Percentiles rank a stretch among this genome's conserved stretches.
phyloP scores from a whole-genome alignment of 495 filamentous ascomycete genomes.

The Penicilliopsis zonata region DNA sequence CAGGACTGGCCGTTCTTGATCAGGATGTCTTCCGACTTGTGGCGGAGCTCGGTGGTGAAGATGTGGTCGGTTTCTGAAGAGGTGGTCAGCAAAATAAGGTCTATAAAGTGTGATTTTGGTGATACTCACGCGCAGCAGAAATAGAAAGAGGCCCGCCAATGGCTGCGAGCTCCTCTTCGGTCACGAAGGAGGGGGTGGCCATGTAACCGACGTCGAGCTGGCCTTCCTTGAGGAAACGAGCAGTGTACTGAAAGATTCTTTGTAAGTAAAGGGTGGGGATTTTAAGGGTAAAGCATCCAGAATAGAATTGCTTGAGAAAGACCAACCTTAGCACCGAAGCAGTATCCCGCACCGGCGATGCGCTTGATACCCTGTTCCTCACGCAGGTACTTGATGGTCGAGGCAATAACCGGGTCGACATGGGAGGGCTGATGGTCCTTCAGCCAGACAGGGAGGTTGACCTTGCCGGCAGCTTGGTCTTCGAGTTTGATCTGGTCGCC shows the following conservation, averaged over 20 bases:
- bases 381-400: constrained; percentile 46
- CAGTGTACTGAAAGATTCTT: constrained; percentile 19
- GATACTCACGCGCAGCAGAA: constrained; percentile 50
- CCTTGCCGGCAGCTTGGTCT: constrained; percentile 43
- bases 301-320: constrained; percentile 11
- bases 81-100: constrained; percentile 3
- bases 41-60: constrained; percentile 65
- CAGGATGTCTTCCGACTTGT: constrained; percentile 47
- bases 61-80: constrained; percentile 59
- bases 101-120: not conserved
- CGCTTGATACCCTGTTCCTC: constrained; percentile 47
- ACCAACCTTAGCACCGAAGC: constrained; percentile 33
- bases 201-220: constrained; percentile 53
- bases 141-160: constrained; percentile 65
- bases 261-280: not conserved
- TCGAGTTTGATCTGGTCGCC: constrained; percentile 47
- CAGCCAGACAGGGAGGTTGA: constrained; percentile 50
- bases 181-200: constrained; percentile 70
- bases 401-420: constrained; percentile 55
- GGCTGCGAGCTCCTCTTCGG: constrained; percentile 60
- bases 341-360: constrained; percentile 47
- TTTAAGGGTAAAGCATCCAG: not conserved
- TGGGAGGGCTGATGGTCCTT: constrained; percentile 39
- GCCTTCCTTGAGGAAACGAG: constrained; percentile 32
- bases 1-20: constrained; percentile 53